These are phyloP conservation scores for Centrapalus pauciflorus DNA, from an alignment of 129 eudicot species.

Conservation along the genomic window DNA sequence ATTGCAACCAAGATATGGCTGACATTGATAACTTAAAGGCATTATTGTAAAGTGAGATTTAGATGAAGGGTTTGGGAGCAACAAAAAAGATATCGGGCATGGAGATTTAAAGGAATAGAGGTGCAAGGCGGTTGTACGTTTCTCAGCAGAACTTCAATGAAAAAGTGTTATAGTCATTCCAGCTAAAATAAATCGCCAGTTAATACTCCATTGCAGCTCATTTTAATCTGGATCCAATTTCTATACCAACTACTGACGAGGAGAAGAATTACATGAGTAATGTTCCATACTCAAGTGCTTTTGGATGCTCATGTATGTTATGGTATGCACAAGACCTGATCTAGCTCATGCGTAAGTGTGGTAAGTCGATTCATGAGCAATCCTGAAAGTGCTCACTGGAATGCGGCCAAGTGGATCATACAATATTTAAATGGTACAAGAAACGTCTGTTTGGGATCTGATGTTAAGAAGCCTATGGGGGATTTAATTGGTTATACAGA, in stretches of 20 bases:
- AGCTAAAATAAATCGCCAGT: not conserved
- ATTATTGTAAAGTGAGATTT: not conserved
- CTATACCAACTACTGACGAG: not conserved
- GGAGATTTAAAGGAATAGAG: not conserved
- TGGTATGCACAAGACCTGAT: not conserved
- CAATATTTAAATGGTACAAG: not conserved
- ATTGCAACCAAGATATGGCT: not conserved
- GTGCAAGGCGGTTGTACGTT: not conserved
- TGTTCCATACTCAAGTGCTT: not conserved
- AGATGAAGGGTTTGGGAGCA: not conserved
- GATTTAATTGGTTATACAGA: not conserved
- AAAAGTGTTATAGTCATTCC: not conserved
- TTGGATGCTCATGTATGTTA: constrained; percentile 6
- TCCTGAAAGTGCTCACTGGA: not conserved
- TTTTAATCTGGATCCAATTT: not conserved
- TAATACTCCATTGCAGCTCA: not conserved
- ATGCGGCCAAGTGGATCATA: not conserved
- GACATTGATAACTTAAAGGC: not conserved
- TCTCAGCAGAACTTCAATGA: not conserved
- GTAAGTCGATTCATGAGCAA: not conserved
- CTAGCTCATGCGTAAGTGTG: not conserved
- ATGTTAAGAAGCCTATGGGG: too few relatives aligned
- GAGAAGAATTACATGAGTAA: not conserved
- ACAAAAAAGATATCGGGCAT: not conserved
- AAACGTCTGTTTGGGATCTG: not conserved